A percentile compares a stretch with the other conserved stretches of the same genome.
phyloP scores from a whole-genome alignment of 495 filamentous ascomycete genomes.

The Cercophora newfieldiana region DNA sequence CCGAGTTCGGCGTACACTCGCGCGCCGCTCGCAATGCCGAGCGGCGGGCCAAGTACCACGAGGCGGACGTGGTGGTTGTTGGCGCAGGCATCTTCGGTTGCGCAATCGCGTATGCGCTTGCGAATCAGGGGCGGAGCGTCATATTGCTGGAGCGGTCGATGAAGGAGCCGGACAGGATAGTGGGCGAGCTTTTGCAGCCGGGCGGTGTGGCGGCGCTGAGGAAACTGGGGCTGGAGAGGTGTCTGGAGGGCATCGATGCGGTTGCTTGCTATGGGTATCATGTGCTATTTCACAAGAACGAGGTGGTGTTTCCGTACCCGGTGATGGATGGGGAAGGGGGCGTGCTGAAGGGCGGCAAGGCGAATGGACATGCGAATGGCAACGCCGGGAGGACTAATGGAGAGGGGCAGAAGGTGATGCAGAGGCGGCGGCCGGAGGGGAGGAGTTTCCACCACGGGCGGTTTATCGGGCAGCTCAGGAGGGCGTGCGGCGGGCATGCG shows the following conservation, averaged over 20 bases:
- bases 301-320: slow-evolving; percentile 78
- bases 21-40: slow-evolving; percentile 38
- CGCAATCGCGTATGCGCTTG: slow-evolving; percentile 78
- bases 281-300: slow-evolving; percentile 76
- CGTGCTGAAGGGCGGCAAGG: slow-evolving; percentile 15
- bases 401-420: slow-evolving; percentile 15
- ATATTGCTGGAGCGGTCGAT: slow-evolving; percentile 86
- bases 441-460: slow-evolving; percentile 80
- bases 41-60: slow-evolving; percentile 45
- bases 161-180: slow-evolving; percentile 94
- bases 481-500: slow-evolving; percentile 62
- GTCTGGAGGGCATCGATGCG: slow-evolving; percentile 87
- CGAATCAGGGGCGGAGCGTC: slow-evolving; percentile 83
- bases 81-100: slow-evolving; percentile 90
- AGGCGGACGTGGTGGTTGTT: slow-evolving; percentile 80
- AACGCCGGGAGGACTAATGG: too few relatives aligned
- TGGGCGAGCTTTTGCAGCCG: slow-evolving; percentile 92
- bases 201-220: slow-evolving; percentile 82
- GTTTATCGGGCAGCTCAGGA: slow-evolving; percentile 74
- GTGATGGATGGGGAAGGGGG: slow-evolving; percentile 34
- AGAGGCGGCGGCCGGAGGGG: slow-evolving; percentile 55
- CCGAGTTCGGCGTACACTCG: slow-evolving; percentile 12
- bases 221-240: slow-evolving; percentile 75
- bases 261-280: slow-evolving; percentile 82
- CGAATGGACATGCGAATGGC: slow-evolving; percentile 1